phyloP scores from a whole-genome alignment of 75 land plant species.

The Cryptomeria japonica region DNA sequence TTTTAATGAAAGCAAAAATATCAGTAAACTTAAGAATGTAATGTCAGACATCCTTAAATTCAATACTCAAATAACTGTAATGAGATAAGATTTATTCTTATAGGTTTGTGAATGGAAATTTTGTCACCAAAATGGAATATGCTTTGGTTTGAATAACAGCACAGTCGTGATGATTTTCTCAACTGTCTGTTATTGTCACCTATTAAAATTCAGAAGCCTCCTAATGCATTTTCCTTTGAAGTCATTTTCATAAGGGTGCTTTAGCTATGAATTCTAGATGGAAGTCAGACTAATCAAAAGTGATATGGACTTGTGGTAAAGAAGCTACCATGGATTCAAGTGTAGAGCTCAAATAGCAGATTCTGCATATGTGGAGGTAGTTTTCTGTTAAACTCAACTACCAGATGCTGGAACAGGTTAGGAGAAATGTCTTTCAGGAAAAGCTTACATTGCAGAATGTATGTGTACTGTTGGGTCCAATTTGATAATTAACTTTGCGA shows the following conservation, averaged over 20 bases:
- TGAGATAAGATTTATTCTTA: background rate
- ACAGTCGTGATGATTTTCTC: background rate
- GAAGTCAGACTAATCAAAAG: background rate
- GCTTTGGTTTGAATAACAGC: background rate
- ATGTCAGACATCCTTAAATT: background rate
- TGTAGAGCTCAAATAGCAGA: background rate
- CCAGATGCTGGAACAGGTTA: background rate
- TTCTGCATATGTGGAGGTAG: background rate
- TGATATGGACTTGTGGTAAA: background rate
- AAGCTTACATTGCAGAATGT: background rate
- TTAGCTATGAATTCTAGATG: background rate
- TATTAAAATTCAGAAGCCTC: background rate
- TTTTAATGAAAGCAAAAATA: background rate
- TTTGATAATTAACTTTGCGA: background rate
- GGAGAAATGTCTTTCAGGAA: background rate
- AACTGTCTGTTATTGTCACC: background rate
- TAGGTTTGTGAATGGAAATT: background rate
- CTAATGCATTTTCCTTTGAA: background rate
- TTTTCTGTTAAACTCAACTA: background rate
- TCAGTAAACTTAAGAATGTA: background rate
- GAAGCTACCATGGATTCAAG: background rate
- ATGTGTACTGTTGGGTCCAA: background rate
- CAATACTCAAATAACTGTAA: background rate
- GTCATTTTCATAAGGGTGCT: background rate
- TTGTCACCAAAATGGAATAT: background rate